Evolutionary conservation across 768 basidiomycete species (phyloP).

Genomic region (Gyrodon lividus): DNA sequence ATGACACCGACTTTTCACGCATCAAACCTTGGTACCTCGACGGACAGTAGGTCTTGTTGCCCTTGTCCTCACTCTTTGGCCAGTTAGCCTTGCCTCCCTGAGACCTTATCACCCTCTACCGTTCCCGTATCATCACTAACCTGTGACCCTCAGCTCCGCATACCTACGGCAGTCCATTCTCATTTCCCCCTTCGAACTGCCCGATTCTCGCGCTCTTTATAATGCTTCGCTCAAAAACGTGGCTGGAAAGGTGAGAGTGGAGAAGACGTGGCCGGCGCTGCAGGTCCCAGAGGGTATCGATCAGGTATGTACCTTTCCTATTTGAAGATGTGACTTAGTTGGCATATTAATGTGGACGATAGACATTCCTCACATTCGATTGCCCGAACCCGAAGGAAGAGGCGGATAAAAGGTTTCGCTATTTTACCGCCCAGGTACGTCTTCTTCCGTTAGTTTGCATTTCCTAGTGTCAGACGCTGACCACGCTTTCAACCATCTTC

Average conservation of each 20-base stretch:
- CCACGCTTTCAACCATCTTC: background rate
- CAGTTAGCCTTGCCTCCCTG: slow-evolving; percentile 68
- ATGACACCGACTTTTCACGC: slow-evolving; percentile 92
- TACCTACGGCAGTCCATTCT: slow-evolving; percentile 90
- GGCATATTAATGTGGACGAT: background rate
- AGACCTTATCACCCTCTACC: slow-evolving; percentile 68
- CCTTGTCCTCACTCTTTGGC: background rate
- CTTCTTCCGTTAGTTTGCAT: background rate
- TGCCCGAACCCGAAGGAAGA: slow-evolving; percentile 71
- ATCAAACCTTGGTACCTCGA: slow-evolving; percentile 99
- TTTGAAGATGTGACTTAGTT: background rate
- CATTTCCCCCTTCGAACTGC: slow-evolving; percentile 83
- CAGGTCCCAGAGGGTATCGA: slow-evolving; percentile 81
- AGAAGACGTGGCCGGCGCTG: slow-evolving; percentile 69
- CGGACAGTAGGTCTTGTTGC: slow-evolving; percentile 65
- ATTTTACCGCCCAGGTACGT: slow-evolving; percentile 81
- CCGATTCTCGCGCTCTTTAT: slow-evolving; percentile 82
- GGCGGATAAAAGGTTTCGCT: slow-evolving; percentile 80
- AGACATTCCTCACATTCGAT: slow-evolving; percentile 79
- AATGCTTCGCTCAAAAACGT: slow-evolving; percentile 77
- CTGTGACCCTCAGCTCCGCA: slow-evolving; percentile 51
- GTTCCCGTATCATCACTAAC: background rate
- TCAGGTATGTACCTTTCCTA: slow-evolving; percentile 49
- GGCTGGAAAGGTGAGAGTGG: slow-evolving; percentile 74
- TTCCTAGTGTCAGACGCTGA: background rate